phyloP scores from a whole-genome alignment of 2,329 filamentous ascomycete genomes.

The Sporothrix phasma region DNA sequence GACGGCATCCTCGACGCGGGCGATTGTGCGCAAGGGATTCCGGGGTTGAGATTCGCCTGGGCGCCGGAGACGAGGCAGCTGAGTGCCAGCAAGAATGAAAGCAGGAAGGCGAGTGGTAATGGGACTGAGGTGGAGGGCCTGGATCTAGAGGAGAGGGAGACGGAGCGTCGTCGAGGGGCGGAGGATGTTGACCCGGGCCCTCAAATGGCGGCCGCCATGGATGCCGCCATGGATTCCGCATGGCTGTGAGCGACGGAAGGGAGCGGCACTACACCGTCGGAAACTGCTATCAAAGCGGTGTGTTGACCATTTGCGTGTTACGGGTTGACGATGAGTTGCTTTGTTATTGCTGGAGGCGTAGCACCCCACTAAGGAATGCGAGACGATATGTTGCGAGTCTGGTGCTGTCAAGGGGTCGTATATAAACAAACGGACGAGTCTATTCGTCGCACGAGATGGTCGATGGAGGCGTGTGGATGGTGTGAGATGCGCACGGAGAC shows the following conservation, averaged over 20 bases:
- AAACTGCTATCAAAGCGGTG: background rate
- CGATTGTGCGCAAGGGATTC: constrained; percentile 66
- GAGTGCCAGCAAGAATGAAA: constrained; percentile 2
- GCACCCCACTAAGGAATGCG: background rate
- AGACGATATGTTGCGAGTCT: background rate
- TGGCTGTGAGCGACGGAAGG: background rate
- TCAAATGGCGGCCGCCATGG: background rate
- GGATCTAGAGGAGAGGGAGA: background rate
- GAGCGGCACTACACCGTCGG: background rate
- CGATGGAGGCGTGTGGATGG: background rate
- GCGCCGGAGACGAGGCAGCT: constrained; percentile 11
- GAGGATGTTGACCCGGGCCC: background rate
- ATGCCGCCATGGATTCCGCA: constrained; percentile 8
- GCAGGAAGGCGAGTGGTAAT: background rate
- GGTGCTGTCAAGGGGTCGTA: background rate
- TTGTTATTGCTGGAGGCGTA: background rate
- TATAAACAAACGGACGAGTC: background rate
- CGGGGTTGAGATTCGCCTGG: constrained; percentile 62
- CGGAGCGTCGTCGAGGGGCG: background rate
- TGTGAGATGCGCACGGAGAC: background rate
- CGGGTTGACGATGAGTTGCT: background rate
- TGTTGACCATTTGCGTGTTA: constrained; percentile 2
- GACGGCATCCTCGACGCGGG: constrained; percentile 60
- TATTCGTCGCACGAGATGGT: background rate
- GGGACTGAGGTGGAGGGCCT: background rate